phyloP scores from a whole-genome alignment of 768 basidiomycete species.

The Epithele typhae region DNA sequence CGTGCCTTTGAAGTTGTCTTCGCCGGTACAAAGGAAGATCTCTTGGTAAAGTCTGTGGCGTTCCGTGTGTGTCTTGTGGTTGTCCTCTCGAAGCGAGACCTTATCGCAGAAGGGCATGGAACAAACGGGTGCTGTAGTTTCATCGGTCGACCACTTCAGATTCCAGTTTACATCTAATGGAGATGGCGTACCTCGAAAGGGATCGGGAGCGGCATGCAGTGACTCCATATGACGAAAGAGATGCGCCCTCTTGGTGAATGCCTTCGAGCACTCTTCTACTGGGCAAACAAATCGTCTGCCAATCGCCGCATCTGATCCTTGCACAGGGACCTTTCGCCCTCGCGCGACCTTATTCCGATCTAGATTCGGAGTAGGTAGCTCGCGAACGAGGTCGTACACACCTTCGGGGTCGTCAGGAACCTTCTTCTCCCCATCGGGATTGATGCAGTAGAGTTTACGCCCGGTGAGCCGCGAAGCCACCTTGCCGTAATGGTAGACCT shows the following conservation, averaged over 20 bases:
- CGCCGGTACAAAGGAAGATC: slow-evolving; percentile 14
- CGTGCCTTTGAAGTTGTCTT: slow-evolving; percentile 14
- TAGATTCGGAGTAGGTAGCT: slow-evolving; percentile 40
- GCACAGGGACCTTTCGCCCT: slow-evolving; percentile 45
- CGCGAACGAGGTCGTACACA: too few species aligned
- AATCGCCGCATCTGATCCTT: slow-evolving; percentile 5
- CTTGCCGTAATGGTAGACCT: too few species aligned
- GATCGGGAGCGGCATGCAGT: slow-evolving; percentile 76
- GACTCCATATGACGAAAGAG: slow-evolving; percentile 76
- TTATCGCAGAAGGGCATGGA: slow-evolving; percentile 62
- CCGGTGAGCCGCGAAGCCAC: too few species aligned
- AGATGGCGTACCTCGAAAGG: slow-evolving; percentile 43
- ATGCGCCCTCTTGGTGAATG: slow-evolving; percentile 76
- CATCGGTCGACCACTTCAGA: neutral
- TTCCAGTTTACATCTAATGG: neutral
- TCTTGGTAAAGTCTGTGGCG: slow-evolving; percentile 40
- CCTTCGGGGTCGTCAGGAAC: too few species aligned
- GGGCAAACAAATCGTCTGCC: slow-evolving; percentile 58
- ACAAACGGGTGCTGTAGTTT: slow-evolving; percentile 52
- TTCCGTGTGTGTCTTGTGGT: slow-evolving; percentile 69
- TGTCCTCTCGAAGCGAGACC: slow-evolving; percentile 71
- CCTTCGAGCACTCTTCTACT: slow-evolving; percentile 71
- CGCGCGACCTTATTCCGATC: slow-evolving; percentile 47
- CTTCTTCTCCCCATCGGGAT: too few species aligned
- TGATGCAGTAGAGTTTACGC: too few species aligned